These are phyloP conservation scores for Pythium monospermum DNA, from an alignment of 352 stramenopile species.

Conservation along the genomic window DNA sequence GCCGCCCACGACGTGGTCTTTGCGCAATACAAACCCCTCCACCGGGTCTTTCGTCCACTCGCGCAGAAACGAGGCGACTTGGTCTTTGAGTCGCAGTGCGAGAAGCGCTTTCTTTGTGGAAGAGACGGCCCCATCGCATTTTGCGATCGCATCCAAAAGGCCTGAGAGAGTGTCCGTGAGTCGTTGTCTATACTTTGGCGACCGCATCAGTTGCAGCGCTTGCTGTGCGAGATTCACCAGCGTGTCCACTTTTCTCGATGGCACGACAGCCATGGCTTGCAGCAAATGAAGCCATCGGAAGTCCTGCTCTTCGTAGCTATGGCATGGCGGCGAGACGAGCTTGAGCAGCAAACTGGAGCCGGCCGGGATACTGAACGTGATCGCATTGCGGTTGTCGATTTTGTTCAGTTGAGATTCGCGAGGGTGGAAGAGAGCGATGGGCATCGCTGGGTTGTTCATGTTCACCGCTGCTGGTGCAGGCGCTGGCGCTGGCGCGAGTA, in stretches of 20 bases:
- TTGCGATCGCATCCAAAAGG: constrained; percentile 25
- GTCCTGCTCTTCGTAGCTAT: constrained; percentile 61
- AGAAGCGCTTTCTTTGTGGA: constrained; percentile 36
- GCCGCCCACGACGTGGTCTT: constrained; percentile 59
- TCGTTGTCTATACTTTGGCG: constrained; percentile 23
- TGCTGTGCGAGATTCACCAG: constrained; percentile 40
- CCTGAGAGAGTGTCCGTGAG: constrained; percentile 26
- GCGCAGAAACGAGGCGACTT: constrained; percentile 58
- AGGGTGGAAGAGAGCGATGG: constrained; percentile 35
- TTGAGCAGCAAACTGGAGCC: constrained; percentile 56
- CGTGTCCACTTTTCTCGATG: constrained; percentile 52
- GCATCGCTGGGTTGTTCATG: neutral
- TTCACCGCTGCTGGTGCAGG: neutral
- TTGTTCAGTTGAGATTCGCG: constrained; percentile 49
- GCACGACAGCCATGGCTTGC: constrained; percentile 51
- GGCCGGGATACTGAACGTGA: constrained; percentile 45
- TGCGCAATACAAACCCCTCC: constrained; percentile 60
- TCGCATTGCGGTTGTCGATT: constrained; percentile 42
- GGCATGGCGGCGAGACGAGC: constrained; percentile 32
- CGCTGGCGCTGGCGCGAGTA: constrained; percentile 1
- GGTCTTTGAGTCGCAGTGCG: constrained; percentile 62
- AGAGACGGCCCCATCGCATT: constrained; percentile 11
- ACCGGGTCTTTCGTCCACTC: constrained; percentile 66
- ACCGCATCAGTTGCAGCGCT: constrained; percentile 43
- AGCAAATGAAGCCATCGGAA: constrained; percentile 67